Percentiles rank a stretch among this genome's conserved stretches.
phyloP scores from a whole-genome alignment of 2,329 filamentous ascomycete species.

The Simplicillium sp. region DNA sequence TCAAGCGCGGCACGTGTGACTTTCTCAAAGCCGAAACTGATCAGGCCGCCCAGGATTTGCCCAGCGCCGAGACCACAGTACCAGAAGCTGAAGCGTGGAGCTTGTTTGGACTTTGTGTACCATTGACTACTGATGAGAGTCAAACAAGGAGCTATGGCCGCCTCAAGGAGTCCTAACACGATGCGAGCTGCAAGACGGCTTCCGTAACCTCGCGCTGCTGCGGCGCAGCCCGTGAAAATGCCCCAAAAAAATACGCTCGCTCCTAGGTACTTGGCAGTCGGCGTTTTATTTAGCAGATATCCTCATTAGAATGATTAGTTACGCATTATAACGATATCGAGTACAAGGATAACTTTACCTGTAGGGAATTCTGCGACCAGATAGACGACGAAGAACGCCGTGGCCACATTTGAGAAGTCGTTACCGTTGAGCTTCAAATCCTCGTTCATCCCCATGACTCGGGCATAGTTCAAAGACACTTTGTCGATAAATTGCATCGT shows the following conservation, averaged over 20 bases:
- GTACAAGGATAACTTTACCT: too few species aligned
- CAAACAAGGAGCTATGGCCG: conserved; percentile 48
- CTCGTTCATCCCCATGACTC: conserved; percentile 52
- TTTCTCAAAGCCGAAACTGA: conserved; percentile 52
- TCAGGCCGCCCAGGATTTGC: conserved; percentile 54
- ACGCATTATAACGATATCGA: too few species aligned
- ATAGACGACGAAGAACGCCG: conserved; percentile 54
- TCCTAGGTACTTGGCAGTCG: conserved; percentile 52
- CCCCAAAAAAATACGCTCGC: conserved; percentile 51
- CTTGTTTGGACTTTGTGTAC: conserved; percentile 53
- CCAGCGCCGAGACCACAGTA: conserved; percentile 50
- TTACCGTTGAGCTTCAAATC: conserved; percentile 48
- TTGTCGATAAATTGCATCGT: conserved; percentile 58
- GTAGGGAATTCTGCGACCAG: too few species aligned
- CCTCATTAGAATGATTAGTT: conserved; percentile 48
- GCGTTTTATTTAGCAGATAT: conserved; percentile 43
- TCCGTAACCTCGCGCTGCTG: conserved; percentile 42
- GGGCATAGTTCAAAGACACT: conserved; percentile 55
- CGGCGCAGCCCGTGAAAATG: conserved; percentile 41
- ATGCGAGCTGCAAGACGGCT: conserved; percentile 44
- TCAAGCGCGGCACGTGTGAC: conserved; percentile 37
- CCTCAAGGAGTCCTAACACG: conserved; percentile 52
- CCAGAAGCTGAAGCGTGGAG: conserved; percentile 51
- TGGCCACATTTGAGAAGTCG: conserved; percentile 53
- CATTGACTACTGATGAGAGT: conserved; percentile 53